These are phyloP conservation scores for Manihot esculenta DNA, from an alignment of 441 rosid species.

Conservation along the genomic window DNA sequence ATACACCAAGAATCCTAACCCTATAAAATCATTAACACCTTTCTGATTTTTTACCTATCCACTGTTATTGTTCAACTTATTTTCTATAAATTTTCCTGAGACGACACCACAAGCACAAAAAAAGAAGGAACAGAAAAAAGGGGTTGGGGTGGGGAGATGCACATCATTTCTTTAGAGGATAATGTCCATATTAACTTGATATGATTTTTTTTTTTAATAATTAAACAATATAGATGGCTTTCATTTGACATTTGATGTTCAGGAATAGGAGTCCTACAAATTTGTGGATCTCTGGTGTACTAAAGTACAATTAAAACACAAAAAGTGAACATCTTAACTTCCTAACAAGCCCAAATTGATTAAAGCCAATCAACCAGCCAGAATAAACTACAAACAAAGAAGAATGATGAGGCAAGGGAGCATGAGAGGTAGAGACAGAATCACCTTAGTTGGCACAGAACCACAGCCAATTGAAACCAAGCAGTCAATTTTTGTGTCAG, in stretches of 20 bases:
- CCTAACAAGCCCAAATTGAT: not conserved
- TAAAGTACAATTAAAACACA: not conserved
- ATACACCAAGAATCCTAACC: not conserved
- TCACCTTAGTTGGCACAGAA: slow-evolving; percentile 92
- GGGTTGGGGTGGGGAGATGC: too few relatives aligned
- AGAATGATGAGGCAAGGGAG: not conserved
- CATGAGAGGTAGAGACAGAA: slow-evolving; percentile 3
- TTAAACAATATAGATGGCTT: not conserved
- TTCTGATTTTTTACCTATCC: not conserved
- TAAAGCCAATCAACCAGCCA: not conserved
- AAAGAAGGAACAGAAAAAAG: too few relatives aligned
- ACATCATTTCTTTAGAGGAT: not conserved
- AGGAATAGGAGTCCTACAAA: too few relatives aligned
- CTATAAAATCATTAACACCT: not conserved
- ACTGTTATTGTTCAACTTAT: not conserved
- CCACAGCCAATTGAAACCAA: slow-evolving; percentile 97
- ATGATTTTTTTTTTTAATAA: too few relatives aligned
- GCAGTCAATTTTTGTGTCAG: slow-evolving; percentile 94
- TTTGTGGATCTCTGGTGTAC: not conserved
- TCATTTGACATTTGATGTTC: too few relatives aligned
- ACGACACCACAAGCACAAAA: too few relatives aligned
- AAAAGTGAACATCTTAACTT: not conserved
- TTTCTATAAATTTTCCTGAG: too few relatives aligned
- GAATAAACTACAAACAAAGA: not conserved
- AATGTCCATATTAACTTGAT: not conserved